Evolutionary conservation across 2,329 filamentous ascomycete species (phyloP).

Genomic region (Xylaria sp.): DNA sequence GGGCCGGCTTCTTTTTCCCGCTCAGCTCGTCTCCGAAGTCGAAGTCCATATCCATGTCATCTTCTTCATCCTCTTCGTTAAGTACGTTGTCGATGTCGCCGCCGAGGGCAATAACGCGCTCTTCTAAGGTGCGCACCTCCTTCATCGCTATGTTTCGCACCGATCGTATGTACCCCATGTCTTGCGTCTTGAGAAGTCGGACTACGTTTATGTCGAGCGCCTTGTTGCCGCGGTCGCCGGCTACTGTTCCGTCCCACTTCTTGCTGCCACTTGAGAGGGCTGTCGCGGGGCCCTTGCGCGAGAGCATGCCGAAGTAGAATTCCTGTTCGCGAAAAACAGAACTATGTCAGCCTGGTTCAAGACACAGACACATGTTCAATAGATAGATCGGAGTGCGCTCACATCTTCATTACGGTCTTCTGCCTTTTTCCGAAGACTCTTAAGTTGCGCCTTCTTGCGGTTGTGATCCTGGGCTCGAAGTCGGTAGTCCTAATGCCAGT

Average conservation of each 20-base stretch:
- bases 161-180: slow-evolving; percentile 71
- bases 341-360: slow-evolving; percentile 7
- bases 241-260: slow-evolving; percentile 64
- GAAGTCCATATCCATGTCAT: slow-evolving; percentile 48
- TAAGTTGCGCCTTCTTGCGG: slow-evolving; percentile 70
- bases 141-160: slow-evolving; percentile 69
- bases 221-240: slow-evolving; percentile 67
- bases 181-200: slow-evolving; percentile 74
- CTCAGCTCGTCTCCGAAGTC: slow-evolving; percentile 47
- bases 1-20: slow-evolving; percentile 40
- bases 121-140: slow-evolving; percentile 65
- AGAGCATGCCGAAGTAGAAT: slow-evolving; percentile 77
- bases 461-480: slow-evolving; percentile 73
- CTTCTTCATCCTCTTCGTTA: slow-evolving; percentile 41
- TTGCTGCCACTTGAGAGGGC: slow-evolving; percentile 61
- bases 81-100: slow-evolving; percentile 43
- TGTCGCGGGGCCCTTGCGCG: slow-evolving; percentile 65
- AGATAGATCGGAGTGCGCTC: not conserved
- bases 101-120: slow-evolving; percentile 61
- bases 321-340: slow-evolving; percentile 46
- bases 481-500: slow-evolving; percentile 63
- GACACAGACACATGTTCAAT: no score
- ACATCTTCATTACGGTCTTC: slow-evolving; percentile 74
- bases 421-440: slow-evolving; percentile 69
- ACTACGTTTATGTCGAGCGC: slow-evolving; percentile 66